Evolutionary conservation across 1,139 yeast species (phyloP), one percentile per base, ranked within the genome.

Genomic region (Pichia sp.): DNA sequence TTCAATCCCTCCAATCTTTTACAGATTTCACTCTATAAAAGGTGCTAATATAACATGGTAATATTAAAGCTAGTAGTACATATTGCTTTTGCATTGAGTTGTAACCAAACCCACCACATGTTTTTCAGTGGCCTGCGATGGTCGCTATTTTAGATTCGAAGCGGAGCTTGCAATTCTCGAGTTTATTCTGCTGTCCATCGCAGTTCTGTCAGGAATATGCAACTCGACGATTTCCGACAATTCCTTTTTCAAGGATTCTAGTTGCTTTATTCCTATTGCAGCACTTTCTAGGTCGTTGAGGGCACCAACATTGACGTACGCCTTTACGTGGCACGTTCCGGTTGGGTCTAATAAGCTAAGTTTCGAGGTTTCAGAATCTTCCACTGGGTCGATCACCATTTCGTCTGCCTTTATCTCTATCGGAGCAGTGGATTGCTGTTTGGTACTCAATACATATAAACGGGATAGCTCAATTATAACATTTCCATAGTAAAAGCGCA

Each of bases 221-320:
- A 90, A 74, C 51, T 82, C 81, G 16, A 90, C 76, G 54, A 90
- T 73, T 13, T 90, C 90, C 55, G 77, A 74, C 58, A 90, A 72
- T 54, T 83, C 87, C 19, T 75, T 81, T 67, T 87, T 90, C 46
- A 89, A 70, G 51, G 72, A 74, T 50, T 82, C 73, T 56, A 90
- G 71, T 53, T 84, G 84, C 57, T 80, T 80, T 3, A 84, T 81
- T 1, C 90, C 90, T 53, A 77, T 78, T 56, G 81, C 82, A 13
- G 87, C 81, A 54, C 80, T 78, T 46, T 88, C 95, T 48, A 90
- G 77, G 67, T 89, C 96, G 2, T 95, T 87, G 15, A 88, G 75
- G 56, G 80, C 80, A 19, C 83, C 82, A 7, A 89, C 84, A 61
- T 88, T 85, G 26, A 87, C 81, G 62, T 77, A 86, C 7, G 86